Evolutionary conservation across 441 rosid species (phyloP).

Genomic region (Flueggea neowawraea): DNA sequence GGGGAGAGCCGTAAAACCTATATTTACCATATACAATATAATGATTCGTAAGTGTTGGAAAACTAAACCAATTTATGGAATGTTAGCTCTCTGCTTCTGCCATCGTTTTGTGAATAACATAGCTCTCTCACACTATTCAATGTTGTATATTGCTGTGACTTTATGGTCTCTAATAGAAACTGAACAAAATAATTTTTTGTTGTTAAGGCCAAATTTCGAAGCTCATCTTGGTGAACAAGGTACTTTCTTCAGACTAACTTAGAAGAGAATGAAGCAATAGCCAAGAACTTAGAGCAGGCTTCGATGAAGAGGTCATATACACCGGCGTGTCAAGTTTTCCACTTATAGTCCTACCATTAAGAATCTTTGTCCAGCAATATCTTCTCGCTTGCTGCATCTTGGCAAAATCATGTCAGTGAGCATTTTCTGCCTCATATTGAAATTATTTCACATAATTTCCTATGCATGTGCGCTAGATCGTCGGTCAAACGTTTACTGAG

Average conservation of each 20-base stretch:
- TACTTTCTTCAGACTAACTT: conserved; percentile 44
- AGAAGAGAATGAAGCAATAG: conserved; percentile 48
- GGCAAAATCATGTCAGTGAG: conserved; percentile 6
- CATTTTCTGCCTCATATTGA: conserved; percentile 7
- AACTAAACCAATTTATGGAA: no score
- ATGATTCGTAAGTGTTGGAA: no score
- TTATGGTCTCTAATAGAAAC: neutral
- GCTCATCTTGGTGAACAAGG: conserved; percentile 51
- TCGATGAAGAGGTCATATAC: conserved; percentile 34
- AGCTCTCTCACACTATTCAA: no score
- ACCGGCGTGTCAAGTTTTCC: conserved; percentile 54
- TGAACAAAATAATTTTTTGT: neutral
- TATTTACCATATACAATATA: no score
- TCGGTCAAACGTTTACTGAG: no score
- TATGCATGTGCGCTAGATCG: no score
- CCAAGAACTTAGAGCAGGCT: conserved; percentile 52
- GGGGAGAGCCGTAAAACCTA: no score
- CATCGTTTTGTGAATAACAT: no score
- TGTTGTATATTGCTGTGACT: no score
- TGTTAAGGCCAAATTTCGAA: conserved; percentile 55
- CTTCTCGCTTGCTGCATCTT: conserved; percentile 17
- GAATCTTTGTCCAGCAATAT: neutral
- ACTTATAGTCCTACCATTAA: conserved; percentile 40
- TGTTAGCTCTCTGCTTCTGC: no score
- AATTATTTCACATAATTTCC: no score